phyloP scores from a whole-genome alignment of 805 yeast genomes.

The Kazachstania bromeliacearum region DNA sequence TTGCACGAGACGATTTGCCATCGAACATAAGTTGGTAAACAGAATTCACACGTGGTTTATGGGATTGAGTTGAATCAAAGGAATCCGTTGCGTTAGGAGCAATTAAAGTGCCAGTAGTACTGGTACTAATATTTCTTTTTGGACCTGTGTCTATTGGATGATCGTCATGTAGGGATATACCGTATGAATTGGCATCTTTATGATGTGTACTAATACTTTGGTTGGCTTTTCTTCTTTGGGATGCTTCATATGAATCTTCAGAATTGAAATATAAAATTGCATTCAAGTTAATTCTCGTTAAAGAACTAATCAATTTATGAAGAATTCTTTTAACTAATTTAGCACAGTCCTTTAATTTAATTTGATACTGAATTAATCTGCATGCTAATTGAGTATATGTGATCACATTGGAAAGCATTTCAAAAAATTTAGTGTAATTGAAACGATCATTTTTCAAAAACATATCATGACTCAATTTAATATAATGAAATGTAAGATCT shows the following conservation, averaged over 20 bases:
- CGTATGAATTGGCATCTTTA: not conserved
- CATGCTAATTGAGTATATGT: conserved; percentile 46
- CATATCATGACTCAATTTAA: conserved; percentile 42
- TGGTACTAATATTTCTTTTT: conserved; percentile 11
- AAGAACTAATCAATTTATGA: conserved; percentile 43
- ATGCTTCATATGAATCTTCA: not conserved
- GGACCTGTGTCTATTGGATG: not conserved
- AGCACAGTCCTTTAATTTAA: conserved; percentile 38
- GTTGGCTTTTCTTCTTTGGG: not conserved
- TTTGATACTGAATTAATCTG: conserved; percentile 44
- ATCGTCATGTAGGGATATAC: not conserved
- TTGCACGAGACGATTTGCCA: too few species aligned
- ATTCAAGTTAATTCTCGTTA: conserved; percentile 56
- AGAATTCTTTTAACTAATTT: conserved; percentile 40
- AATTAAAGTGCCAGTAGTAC: conserved; percentile 14
- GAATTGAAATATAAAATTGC: conserved; percentile 49
- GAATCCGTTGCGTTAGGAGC: conserved; percentile 1
- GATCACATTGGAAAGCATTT: conserved; percentile 43
- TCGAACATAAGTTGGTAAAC: not conserved
- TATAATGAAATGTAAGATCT: conserved; percentile 38
- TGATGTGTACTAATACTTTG: conserved; percentile 1
- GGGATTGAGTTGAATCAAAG: not conserved
- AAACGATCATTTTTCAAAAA: conserved; percentile 42
- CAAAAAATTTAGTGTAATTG: conserved; percentile 45
- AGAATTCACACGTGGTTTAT: not conserved